Evolutionary conservation across 2,329 filamentous ascomycete species (phyloP).

Genomic region (Neopestalotiopsis sp.): DNA sequence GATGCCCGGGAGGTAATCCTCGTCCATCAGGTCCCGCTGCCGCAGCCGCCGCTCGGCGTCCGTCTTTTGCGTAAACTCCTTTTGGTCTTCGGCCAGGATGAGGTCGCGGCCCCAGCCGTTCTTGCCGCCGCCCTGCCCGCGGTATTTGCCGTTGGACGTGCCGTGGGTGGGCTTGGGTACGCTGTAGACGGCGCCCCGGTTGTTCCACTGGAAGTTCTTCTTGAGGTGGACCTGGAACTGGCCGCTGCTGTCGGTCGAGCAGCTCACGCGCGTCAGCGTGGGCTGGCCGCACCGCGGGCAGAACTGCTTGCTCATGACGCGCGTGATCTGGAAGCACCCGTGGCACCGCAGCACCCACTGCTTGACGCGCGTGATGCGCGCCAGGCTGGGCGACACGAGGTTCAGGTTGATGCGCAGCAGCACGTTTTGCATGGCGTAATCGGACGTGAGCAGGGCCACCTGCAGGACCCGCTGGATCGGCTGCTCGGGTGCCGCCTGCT

Average conservation of each 20-base stretch:
- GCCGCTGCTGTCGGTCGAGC: conserved; percentile 81
- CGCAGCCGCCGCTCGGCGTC: conserved; percentile 69
- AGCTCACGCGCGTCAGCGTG: conserved; percentile 83
- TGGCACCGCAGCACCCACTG: conserved; percentile 93
- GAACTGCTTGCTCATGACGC: conserved; percentile 88
- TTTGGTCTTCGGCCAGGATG: conserved; percentile 93
- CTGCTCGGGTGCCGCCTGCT: conserved; percentile 51
- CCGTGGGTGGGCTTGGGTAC: conserved; percentile 90
- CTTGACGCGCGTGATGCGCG: conserved; percentile 83
- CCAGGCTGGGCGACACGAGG: conserved; percentile 78
- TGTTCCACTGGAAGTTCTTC: conserved; percentile 96
- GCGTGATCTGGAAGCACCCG: conserved; percentile 85
- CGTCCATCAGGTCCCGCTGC: conserved; percentile 88
- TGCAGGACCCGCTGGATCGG: conserved; percentile 72
- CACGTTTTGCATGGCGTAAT: conserved; percentile 98
- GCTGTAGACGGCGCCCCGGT: conserved; percentile 87
- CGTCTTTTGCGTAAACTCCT: conserved; percentile 77
- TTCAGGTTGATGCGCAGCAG: conserved; percentile 93
- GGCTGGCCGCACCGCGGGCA: conserved; percentile 89
- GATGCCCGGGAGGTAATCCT: conserved; percentile 87
- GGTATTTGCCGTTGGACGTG: conserved; percentile 76
- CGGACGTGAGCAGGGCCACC: conserved; percentile 90
- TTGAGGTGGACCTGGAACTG: conserved; percentile 87
- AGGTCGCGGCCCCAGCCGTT: conserved; percentile 85
- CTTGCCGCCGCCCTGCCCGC: conserved; percentile 74